These are phyloP conservation scores for Panaeolus papilionaceus DNA, from an alignment of 768 basidiomycete genomes.

Conservation along the genomic window DNA sequence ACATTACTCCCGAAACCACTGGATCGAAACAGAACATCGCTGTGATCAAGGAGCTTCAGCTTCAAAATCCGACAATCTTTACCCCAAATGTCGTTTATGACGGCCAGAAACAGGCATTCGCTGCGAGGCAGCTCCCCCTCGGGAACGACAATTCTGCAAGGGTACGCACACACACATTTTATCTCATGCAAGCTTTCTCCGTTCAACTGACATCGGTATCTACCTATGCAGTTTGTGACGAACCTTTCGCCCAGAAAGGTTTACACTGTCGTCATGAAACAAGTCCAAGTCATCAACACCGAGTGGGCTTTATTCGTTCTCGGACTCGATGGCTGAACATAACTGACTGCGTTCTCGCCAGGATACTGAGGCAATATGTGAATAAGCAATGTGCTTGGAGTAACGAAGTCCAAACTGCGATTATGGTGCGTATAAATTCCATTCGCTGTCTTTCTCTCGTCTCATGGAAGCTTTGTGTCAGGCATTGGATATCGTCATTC, in stretches of 20 bases:
- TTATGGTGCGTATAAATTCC: conserved; percentile 51
- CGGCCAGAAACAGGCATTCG: conserved; percentile 76
- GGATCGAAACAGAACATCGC: conserved; percentile 64
- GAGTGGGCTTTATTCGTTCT: conserved; percentile 30
- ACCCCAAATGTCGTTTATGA: conserved; percentile 78
- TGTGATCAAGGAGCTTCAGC: conserved; percentile 67
- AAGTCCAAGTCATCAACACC: conserved; percentile 48
- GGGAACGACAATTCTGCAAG: conserved; percentile 54
- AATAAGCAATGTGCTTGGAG: conserved; percentile 67
- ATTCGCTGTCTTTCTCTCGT: not conserved
- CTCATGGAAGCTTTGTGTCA: conserved; percentile 30
- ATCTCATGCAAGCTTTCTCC: not conserved
- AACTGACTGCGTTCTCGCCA: conserved; percentile 30
- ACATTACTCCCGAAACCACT: conserved; percentile 69
- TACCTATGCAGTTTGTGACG: conserved; percentile 61
- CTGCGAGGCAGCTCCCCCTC: conserved; percentile 62
- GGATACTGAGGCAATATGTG: conserved; percentile 65
- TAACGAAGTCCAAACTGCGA: conserved; percentile 53
- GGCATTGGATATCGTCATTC: conserved; percentile 78
- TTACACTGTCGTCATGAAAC: not conserved
- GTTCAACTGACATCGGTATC: not conserved
- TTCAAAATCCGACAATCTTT: conserved; percentile 65
- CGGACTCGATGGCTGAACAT: not conserved
- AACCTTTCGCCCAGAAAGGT: conserved; percentile 26
- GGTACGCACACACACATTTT: conserved; percentile 37